Evolutionary conservation across 352 stramenopile genomes (phyloP), one percentile per base, ranked within the genome.

Genomic region (Thraustochytrium striatum): DNA sequence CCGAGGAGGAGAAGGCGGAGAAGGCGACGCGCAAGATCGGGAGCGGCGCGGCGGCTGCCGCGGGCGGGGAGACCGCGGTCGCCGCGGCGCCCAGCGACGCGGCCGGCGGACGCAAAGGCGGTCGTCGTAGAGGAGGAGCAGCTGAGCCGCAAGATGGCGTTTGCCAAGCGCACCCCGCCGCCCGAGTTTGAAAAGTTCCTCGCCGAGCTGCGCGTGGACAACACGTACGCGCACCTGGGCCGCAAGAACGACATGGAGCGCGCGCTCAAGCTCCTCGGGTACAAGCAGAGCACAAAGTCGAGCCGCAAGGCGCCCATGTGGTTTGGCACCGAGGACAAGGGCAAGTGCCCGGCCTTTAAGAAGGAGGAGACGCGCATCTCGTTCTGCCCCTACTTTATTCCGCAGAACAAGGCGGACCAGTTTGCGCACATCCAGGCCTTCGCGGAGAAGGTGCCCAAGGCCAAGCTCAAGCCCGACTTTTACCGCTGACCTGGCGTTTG

Each of bases 391-490:
- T 35, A 53, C 50, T 79, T 69, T 33, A 11, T 79, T 7, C 69
- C 69, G 7, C 28, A 55, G 13, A 79, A 73, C 69, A 79, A 79
- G 52, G 69, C 69, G 32, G 69, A 79, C 35, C 69, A 79, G 69
- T 79, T 65, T 7, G 32, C 7, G 21, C 69, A 79, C 55, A 36
- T 79, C 16, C 69, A 69, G 50, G 33, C 16, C 19, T 79, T 72
- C 39, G 69, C 44, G n/a, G 69, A 79, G 25, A 62, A 69, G 30
- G 50, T 79, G 8, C 69, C 69, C 19, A n/a, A 79, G 33, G 39
- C 11, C 69, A 79, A 79, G 25, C 57, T 79, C 52, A 79, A 79
- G 55, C 69, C 69, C 3, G 69, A 79, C 69, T 79, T 79, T 73
- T 79, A 79, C 57, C 69, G 50, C 44, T 79, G 9, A 79, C 69